These are phyloP conservation scores for Parmales sp. DNA, from an alignment of 108 stramenopile genomes.

Conservation along the genomic window DNA sequence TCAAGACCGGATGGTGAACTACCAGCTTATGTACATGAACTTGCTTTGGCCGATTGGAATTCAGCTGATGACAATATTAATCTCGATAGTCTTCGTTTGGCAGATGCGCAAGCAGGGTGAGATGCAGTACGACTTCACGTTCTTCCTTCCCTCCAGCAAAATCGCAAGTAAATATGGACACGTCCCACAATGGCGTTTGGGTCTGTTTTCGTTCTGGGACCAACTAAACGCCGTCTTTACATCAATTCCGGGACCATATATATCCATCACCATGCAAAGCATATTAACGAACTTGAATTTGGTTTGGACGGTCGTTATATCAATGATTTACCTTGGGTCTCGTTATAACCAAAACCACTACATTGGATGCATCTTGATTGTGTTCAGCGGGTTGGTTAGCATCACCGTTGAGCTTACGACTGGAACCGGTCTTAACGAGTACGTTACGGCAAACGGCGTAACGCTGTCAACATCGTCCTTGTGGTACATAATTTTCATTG, in stretches of 20 bases:
- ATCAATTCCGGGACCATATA: not conserved
- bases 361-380: not conserved
- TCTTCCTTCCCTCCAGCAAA: not conserved
- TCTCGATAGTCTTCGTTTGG: not conserved
- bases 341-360: not conserved
- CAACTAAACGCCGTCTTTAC: slow-evolving; percentile 2
- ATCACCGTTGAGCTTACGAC: not conserved
- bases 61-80: not conserved
- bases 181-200: not conserved
- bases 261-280: not conserved
- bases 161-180: not conserved
- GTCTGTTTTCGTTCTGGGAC: slow-evolving; percentile 7
- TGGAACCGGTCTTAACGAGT: not conserved
- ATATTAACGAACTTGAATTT: slow-evolving; percentile 3
- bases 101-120: not conserved
- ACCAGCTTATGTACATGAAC: slow-evolving; percentile 9
- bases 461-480: not conserved
- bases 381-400: not conserved
- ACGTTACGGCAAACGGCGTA: not conserved
- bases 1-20: not conserved
- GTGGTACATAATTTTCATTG: slow-evolving; percentile 6
- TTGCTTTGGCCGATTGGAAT: slow-evolving; percentile 7
- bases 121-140: not conserved
- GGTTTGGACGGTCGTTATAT: slow-evolving; percentile 1
- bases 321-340: not conserved